A percentile compares a stretch with the other conserved stretches of the same genome.
phyloP scores from a whole-genome alignment of 129 eudicot genomes.

The Lactuca sativa region DNA sequence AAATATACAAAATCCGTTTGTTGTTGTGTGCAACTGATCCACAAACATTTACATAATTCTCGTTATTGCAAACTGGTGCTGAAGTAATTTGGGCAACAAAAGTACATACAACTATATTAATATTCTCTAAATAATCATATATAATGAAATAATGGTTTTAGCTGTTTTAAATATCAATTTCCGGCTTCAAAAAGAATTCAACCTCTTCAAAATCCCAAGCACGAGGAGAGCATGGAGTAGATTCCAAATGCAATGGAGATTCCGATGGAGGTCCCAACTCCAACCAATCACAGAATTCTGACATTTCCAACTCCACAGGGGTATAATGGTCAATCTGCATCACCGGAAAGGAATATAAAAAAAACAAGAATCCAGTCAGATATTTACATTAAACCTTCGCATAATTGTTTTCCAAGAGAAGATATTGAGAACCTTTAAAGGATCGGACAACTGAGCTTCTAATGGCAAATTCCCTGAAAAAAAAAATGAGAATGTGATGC shows the following conservation, averaged over 20 bases:
- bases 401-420: not conserved
- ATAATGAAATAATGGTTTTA: too few species aligned
- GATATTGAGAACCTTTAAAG: not conserved
- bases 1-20: too few species aligned
- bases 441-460: not conserved
- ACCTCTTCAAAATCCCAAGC: constrained; percentile 31
- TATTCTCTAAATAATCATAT: too few species aligned
- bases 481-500: not conserved
- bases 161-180: not conserved
- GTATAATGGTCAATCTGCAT: constrained; percentile 13
- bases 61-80: too few species aligned
- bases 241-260: constrained; percentile 18
- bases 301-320: constrained; percentile 36
- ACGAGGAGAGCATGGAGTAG: constrained; percentile 30
- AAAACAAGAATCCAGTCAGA: not conserved
- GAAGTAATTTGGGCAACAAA: too few species aligned
- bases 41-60: too few species aligned
- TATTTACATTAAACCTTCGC: not conserved
- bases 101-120: too few species aligned
- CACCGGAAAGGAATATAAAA: not conserved
- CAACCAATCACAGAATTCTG: constrained; percentile 38
- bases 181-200: constrained; percentile 33
- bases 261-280: constrained; percentile 13
- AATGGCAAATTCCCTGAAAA: not conserved
- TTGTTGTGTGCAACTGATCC: too few species aligned